Evolutionary conservation across 305 asterid species (phyloP), one percentile per base, ranked within the genome.

Genomic region (Fraxinus paxiana): DNA sequence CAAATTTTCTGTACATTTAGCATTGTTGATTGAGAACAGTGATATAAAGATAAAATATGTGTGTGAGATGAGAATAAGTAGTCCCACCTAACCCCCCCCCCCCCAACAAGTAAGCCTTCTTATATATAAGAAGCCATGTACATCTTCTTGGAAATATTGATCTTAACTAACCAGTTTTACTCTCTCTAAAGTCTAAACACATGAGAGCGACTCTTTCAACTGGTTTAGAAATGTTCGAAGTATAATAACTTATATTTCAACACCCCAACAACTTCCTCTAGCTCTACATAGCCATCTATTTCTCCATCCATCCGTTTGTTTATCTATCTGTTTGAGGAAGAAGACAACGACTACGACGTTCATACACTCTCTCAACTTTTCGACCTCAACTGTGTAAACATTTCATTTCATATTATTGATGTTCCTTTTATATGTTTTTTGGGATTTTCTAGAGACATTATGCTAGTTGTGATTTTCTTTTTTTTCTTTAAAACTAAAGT

Each of bases 101-200:
- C 35, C 35, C 35, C 35, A 33, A 33, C 35, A 4, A 0, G 6
- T 4, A 4, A 4, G 35, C 6, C 12, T 15, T 12, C 24, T 13
- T 69, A 30, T 69, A 69, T 85, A 82, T 82, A 85, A 72, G 78
- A 80, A 34, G 37, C 7, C 70, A 12, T 65, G 6, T 35, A 56
- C 77, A 41, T 43, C 6, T 43, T 43, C 54, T 43, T 43, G 54
- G 54, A 43, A 43, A 43, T 43, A 43, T 43, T 43, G 54, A 43
- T 43, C 17, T 43, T 43, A 13, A 43, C 17, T 3, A 13, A 3
- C 54, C 17, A 43, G 18, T 43, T 43, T 43, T 43, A 13, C 54
- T 43, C 54, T 41, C n/a, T 38, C 46, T 38, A 38, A 38, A 38
- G 13, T 43, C 54, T 43, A 13, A 12, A 43, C 18, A 0, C 0